Evolutionary conservation across 2,329 filamentous ascomycete species (phyloP), one percentile per base, ranked within the genome.

Genomic region (Arthrobotrys entomopaga): DNA sequence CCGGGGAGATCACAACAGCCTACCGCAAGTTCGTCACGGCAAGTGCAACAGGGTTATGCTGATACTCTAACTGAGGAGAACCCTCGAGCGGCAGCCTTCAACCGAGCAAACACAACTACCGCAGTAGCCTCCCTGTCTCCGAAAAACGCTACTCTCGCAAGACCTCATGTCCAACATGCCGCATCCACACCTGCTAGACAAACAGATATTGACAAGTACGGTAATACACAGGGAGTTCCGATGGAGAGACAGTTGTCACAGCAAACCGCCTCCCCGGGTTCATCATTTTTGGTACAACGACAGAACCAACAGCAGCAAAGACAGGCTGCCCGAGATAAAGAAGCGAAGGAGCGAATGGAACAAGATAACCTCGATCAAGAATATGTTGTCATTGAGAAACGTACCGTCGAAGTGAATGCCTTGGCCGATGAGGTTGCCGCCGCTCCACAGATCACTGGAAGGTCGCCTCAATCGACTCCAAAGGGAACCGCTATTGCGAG

Each of bases 311-410:
- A 50, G 26, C 77, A 59, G 58, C 57, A 64, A 42, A 65, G 58
- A 61, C 59, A 72, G 19, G 63, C 69, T 54, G 67, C 69, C 40
- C 34, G 76, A 67, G 66, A 77, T 50, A 61, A 60, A 20, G 69
- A 76, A 40, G 29, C 65, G 11, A 66, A 71, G 66, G 89, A 90
- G 76, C 88, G 88, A 71, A 89, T 87, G 84, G 80, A 87, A 57
- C 84, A 85, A 46, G 88, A 90, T 77, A 85, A 86, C 52, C 90
- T 96, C 78, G 93, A 97, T 80, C 88, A 94, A 77, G 95, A 98
- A 77, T 99, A 98, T 79, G 94, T 99, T 19, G 86, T 98, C 24
- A 92, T 99, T 11, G 95, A 99, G 83, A 97, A 97, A 83, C 89
- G 90, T 77, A 91, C 93, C 19, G 93, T 99, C 10, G 94, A 98